Evolutionary conservation across 2,329 filamentous ascomycete species (phyloP), one percentile per base, ranked within the genome.

Genomic region (Colletotrichum sp.): DNA sequence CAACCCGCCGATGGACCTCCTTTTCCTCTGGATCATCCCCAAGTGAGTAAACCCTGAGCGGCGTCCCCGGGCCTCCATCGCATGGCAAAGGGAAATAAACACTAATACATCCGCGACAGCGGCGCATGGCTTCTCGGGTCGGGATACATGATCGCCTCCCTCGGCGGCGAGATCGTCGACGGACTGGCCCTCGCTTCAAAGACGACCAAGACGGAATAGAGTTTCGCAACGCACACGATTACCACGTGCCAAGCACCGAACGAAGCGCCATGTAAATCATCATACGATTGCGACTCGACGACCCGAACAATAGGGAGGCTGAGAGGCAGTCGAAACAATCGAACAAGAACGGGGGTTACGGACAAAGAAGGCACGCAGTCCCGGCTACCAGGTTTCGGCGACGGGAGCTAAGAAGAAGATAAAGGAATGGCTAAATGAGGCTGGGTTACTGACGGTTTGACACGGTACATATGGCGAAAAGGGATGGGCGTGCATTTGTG

Each of bases 21-120:
- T 92, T 59, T 80, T 87, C 68, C 82, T 92, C 65, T 92, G 90
- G 90, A 88, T 91, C 69, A 87, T 92, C 67, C 90, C 90, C 68
- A 92, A 92, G 90, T 92, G 81, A 81, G 90, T 83, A 13, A 3
- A 49, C 62, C 16, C 12, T 26, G 36, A 18, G n/a, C 26, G n/a
- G 21, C 57, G 13, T 30, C 39, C 9, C 57, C 26, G 16, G 15
- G 12, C n/a, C 18, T 34, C 3, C 10, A 26, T 28, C 5, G 26
- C 6, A 59, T 12, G 15, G 21, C 15, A 49, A n/a, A 49, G 44
- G 1, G 44, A 6, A n/a, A 18, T 1, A 24, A 3, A 44, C n/a
- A 18, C 69, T 77, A 49, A 74, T 34, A 24, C n/a, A 4, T 4
- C 10, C 8, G 21, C 16, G 15, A 15, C 72, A 92, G 90, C 77